These are phyloP conservation scores for Penicillium argentinense DNA, from an alignment of 495 filamentous ascomycete genomes.

Conservation along the genomic window DNA sequence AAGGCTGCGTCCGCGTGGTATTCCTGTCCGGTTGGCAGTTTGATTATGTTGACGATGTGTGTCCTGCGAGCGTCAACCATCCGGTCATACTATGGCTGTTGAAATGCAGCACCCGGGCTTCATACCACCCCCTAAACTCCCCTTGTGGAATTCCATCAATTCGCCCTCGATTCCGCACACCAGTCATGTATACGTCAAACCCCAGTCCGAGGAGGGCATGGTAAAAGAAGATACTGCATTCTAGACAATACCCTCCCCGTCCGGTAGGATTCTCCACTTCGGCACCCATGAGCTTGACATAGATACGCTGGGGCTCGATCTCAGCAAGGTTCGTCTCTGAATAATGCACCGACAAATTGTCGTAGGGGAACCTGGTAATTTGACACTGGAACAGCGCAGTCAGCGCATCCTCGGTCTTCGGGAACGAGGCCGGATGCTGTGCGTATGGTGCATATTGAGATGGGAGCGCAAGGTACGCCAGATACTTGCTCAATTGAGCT, in stretches of 20 bases:
- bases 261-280: constrained; percentile 31
- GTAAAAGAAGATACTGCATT: constrained; percentile 67
- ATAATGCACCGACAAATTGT: constrained; percentile 63
- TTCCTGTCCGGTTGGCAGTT: constrained; percentile 41
- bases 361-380: constrained; percentile 66
- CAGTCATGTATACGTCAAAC: constrained; percentile 54
- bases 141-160: constrained; percentile 30
- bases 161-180: constrained; percentile 39
- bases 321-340: constrained; percentile 50
- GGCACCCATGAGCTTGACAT: constrained; percentile 58
- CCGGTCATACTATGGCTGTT: no score
- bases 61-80: no score
- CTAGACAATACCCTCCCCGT: constrained; percentile 79
- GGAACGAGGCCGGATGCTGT: constrained; percentile 18
- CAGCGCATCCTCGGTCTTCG: constrained; percentile 25
- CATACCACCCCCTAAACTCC: constrained; percentile 44
- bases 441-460: constrained; percentile 17
- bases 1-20: constrained; percentile 74
- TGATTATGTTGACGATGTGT: constrained; percentile 72
- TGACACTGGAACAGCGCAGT: constrained; percentile 39
- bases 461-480: constrained; percentile 24
- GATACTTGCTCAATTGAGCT: constrained; percentile 22
- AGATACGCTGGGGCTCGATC: constrained; percentile 59
- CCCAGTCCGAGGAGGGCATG: constrained; percentile 63
- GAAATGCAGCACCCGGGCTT: no score